Conservation (phyloP, 1,139 yeast genomes). For the Taiozyma sp. region DNA sequence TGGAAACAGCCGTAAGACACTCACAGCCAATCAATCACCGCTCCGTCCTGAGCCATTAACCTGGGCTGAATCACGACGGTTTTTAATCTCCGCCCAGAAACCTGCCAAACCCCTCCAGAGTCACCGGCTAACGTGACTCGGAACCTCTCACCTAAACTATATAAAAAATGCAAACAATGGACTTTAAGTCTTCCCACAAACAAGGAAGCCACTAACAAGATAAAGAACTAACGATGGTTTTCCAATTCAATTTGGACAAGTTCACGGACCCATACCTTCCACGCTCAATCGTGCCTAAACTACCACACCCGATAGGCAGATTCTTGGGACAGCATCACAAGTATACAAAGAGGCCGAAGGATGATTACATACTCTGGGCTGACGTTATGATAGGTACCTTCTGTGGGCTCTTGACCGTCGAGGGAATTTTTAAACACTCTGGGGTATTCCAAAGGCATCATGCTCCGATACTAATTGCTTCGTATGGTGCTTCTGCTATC, state of each 20-base stretch:
- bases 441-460: slow-evolving; percentile 40
- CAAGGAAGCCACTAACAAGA: background rate
- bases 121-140: background rate
- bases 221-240: slow-evolving; percentile 2
- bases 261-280: slow-evolving; percentile 5
- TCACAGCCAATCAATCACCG: background rate
- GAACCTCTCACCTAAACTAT: background rate
- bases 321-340: slow-evolving; percentile 9
- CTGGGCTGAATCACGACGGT: too few relatives aligned
- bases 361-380: slow-evolving; percentile 43
- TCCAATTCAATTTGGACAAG: slow-evolving; percentile 7
- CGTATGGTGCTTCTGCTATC: slow-evolving; percentile 65
- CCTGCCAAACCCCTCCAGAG: background rate
- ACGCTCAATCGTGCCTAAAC: background rate
- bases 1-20: background rate
- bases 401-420: slow-evolving; percentile 46
- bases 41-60: background rate
- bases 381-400: slow-evolving; percentile 46
- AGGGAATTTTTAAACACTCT: slow-evolving; percentile 46
- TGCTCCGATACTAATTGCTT: slow-evolving; percentile 56
- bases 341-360: slow-evolving; percentile 24
- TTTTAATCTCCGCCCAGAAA: too few relatives aligned
- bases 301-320: slow-evolving; percentile 1
- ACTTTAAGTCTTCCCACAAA: background rate
- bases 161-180: background rate